Evolutionary conservation across 2,329 filamentous ascomycete genomes (phyloP).

Genomic region (Colletotrichum sojae): DNA sequence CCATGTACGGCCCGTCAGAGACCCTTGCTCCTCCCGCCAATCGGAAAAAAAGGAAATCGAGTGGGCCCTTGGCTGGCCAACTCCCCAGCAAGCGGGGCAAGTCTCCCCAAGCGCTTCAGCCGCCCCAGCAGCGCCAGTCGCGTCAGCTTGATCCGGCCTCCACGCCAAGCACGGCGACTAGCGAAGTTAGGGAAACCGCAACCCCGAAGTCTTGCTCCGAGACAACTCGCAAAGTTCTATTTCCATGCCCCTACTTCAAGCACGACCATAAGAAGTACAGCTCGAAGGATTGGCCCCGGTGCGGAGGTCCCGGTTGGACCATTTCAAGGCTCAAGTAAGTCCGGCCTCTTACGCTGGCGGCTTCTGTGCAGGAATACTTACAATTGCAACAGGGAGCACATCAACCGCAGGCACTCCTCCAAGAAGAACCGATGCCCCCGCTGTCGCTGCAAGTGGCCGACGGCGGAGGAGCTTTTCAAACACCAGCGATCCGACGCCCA

Average conservation of each 20-base stretch:
- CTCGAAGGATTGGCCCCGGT: conserved; percentile 5
- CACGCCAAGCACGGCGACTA: not conserved
- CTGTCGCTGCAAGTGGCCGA: not conserved
- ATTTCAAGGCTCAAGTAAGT: conserved; percentile 25
- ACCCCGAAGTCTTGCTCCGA: not conserved
- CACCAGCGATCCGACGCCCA: not conserved
- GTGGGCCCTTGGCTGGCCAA: not conserved
- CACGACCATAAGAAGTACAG: conserved; percentile 5
- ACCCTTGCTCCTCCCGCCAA: not conserved
- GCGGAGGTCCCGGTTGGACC: conserved; percentile 4
- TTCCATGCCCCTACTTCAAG: conserved; percentile 16
- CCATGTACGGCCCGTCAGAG: not conserved
- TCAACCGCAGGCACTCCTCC: not conserved
- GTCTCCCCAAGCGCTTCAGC: too few species aligned
- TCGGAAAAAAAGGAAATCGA: not conserved
- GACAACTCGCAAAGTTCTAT: not conserved
- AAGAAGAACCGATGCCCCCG: not conserved
- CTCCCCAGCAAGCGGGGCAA: not conserved
- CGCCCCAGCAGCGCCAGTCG: too few species aligned
- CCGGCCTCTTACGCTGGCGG: too few species aligned
- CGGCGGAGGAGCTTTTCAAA: not conserved
- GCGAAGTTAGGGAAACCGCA: not conserved
- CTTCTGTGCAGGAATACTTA: too few species aligned
- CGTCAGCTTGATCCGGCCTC: not conserved
- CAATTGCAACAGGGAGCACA: not conserved